Evolutionary conservation across 495 filamentous ascomycete genomes (phyloP).

Genomic region (Penicillium manginii): DNA sequence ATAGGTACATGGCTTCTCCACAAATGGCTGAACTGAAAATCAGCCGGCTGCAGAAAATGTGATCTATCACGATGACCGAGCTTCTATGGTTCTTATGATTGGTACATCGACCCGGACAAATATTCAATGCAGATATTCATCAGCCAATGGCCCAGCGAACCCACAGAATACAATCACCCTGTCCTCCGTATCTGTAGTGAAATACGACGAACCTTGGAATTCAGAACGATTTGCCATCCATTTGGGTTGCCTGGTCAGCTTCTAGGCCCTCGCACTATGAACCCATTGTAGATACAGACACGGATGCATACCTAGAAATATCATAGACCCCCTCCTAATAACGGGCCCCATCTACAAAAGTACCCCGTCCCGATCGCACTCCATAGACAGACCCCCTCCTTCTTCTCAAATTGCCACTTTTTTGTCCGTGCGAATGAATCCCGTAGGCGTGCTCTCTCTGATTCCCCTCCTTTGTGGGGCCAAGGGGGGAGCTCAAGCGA

Average conservation of each 20-base stretch:
- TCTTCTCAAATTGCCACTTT: not conserved
- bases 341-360: not conserved
- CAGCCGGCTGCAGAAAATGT: conserved; percentile 4
- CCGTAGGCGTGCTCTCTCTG: not conserved
- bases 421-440: conserved; percentile 1
- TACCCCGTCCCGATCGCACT: not conserved
- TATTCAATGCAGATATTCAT: not conserved
- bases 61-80: not conserved
- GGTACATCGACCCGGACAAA: not conserved
- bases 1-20: conserved; percentile 5
- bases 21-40: conserved; percentile 11
- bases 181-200: not conserved
- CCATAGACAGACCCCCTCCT: not conserved
- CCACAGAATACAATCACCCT: not conserved
- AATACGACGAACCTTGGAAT: not conserved
- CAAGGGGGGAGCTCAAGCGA: not conserved
- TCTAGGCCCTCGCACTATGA: not conserved
- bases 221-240: not conserved
- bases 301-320: too few species aligned
- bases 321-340: too few species aligned
- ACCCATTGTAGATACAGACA: too few species aligned
- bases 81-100: not conserved
- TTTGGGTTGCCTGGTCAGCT: not conserved
- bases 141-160: not conserved
- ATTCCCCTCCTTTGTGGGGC: conserved; percentile 2